Evolutionary conservation across 2,329 filamentous ascomycete genomes (phyloP).

Genomic region (Beauveria medogensis): DNA sequence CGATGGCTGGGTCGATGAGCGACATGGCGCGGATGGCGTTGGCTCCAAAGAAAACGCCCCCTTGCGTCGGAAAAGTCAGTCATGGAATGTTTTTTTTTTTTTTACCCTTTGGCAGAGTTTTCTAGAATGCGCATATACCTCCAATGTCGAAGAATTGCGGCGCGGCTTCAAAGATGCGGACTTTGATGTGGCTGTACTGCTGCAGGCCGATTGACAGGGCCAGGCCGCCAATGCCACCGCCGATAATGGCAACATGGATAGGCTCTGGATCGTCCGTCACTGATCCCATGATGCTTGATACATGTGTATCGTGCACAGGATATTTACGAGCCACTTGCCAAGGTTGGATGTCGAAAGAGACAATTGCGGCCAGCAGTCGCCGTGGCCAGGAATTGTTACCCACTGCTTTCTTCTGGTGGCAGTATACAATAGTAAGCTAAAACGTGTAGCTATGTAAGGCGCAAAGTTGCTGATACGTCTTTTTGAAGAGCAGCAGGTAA

Average conservation of each 20-base stretch:
- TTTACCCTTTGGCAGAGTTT: too few relatives aligned
- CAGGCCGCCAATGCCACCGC: slow-evolving; percentile 39
- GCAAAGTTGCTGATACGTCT: too few relatives aligned
- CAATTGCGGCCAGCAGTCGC: too few relatives aligned
- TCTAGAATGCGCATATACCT: neutral
- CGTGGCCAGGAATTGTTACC: too few relatives aligned
- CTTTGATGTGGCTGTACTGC: slow-evolving; percentile 29
- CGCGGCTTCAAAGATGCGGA: slow-evolving; percentile 6
- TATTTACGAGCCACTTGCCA: neutral
- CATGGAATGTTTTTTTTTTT: too few relatives aligned
- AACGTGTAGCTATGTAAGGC: too few relatives aligned
- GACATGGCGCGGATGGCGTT: slow-evolving; percentile 36
- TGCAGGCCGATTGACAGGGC: slow-evolving; percentile 33
- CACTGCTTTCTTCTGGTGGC: neutral
- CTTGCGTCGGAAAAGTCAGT: slow-evolving; percentile 13
- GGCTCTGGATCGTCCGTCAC: neutral
- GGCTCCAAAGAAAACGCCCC: slow-evolving; percentile 37
- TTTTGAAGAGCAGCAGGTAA: too few relatives aligned
- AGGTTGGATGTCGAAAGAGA: neutral
- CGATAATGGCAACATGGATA: slow-evolving; percentile 34
- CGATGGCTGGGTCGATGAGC: slow-evolving; percentile 27
- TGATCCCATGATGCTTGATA: neutral
- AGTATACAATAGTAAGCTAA: neutral
- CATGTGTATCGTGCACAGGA: too few relatives aligned
- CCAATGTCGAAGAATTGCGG: slow-evolving; percentile 9